phyloP scores from a whole-genome alignment of 2,329 filamentous ascomycete genomes.

The Sporothrix dimorphospora region DNA sequence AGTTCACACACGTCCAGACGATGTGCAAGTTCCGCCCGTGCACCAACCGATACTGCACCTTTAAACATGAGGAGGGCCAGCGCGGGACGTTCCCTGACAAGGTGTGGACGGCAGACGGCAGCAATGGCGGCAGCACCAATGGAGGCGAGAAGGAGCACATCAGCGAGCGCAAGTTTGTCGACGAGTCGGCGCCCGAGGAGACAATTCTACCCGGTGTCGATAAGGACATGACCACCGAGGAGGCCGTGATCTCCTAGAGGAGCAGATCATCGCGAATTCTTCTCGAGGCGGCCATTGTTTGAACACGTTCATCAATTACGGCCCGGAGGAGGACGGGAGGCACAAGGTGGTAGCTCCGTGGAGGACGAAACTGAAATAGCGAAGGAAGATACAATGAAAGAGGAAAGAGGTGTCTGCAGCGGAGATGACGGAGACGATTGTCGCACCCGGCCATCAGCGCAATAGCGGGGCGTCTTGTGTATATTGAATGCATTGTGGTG shows the following conservation, averaged over 20 bases:
- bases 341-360: too few relatives aligned
- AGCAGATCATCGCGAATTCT: conserved; percentile 22
- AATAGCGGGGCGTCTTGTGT: conserved; percentile 12
- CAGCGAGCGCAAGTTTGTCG: conserved; percentile 86
- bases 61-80: conserved; percentile 90
- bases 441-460: background rate
- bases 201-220: conserved; percentile 64
- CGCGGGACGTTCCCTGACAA: conserved; percentile 83
- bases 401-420: background rate
- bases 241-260: conserved; percentile 30
- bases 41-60: conserved; percentile 83
- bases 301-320: background rate
- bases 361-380: background rate
- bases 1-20: conserved; percentile 83
- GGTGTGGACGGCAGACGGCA: conserved; percentile 74
- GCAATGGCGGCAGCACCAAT: conserved; percentile 34
- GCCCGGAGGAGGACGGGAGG: background rate
- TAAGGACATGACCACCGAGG: conserved; percentile 45
- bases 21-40: conserved; percentile 92
- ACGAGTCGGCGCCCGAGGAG: conserved; percentile 70
- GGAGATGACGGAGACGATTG: background rate
- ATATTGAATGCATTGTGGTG: conserved; percentile 24
- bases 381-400: background rate
- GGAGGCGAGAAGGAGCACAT: conserved; percentile 59
- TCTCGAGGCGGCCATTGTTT: background rate